These are phyloP conservation scores for Insectozyma bohioensis DNA, from an alignment of 1,139 yeast genomes.

Conservation along the genomic window DNA sequence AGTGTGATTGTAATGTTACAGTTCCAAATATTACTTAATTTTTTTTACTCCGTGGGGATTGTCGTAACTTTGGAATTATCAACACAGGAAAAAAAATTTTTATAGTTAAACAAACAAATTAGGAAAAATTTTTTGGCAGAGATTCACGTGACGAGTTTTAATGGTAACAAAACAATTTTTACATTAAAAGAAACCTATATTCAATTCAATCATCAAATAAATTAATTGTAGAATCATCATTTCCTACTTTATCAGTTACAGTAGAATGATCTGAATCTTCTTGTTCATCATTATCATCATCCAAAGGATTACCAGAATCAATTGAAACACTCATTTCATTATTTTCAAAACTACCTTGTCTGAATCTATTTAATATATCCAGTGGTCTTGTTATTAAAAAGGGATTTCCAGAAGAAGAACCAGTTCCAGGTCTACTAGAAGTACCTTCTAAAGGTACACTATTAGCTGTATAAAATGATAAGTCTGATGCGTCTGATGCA, in stretches of 20 bases:
- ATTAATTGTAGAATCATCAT: conserved; percentile 12
- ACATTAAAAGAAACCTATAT: too few species aligned
- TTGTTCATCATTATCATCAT: conserved; percentile 6
- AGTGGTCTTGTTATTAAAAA: conserved; percentile 22
- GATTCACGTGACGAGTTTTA: too few species aligned
- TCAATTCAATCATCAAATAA: too few species aligned
- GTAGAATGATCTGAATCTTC: conserved; percentile 8
- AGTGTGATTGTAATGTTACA: too few species aligned
- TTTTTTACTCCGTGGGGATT: too few species aligned
- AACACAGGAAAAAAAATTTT: too few species aligned
- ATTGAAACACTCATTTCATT: conserved; percentile 26
- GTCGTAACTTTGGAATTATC: too few species aligned
- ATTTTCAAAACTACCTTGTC: conserved; percentile 1
- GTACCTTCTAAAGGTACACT: conserved; percentile 6
- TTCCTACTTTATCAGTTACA: conserved; percentile 4
- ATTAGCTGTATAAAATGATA: conserved; percentile 9
- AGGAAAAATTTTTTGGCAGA: too few species aligned
- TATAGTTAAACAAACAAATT: too few species aligned
- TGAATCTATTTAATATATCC: conserved; percentile 26
- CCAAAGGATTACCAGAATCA: conserved; percentile 18
- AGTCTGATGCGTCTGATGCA: conserved; percentile 4
- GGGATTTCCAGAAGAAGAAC: conserved; percentile 8
- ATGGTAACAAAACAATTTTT: too few species aligned
- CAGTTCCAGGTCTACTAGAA: conserved; percentile 1
- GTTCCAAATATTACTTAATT: too few species aligned